Percentiles rank a stretch among this genome's conserved stretches.
These are phyloP conservation scores for Cladorrhinum sp. DNA, from an alignment of 2,329 filamentous ascomycete genomes.

Conservation along the genomic window DNA sequence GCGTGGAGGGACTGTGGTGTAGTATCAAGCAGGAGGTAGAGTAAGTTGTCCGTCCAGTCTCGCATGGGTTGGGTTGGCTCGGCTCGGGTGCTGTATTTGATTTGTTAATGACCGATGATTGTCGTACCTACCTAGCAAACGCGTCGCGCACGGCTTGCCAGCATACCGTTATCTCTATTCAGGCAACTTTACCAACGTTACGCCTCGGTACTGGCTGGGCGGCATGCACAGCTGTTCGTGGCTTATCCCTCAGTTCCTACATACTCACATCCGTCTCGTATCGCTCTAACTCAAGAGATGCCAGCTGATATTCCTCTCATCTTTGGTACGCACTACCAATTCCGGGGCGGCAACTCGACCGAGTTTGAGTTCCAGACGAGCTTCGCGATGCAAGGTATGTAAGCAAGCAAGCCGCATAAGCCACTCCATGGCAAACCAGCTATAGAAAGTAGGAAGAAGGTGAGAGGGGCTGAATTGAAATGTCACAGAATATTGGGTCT, in stretches of 20 bases:
- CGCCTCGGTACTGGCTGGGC: slow-evolving; percentile 27
- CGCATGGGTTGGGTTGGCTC: too few relatives aligned
- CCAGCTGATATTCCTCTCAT: slow-evolving; percentile 33
- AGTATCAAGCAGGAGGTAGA: not conserved
- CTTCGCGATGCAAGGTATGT: slow-evolving; percentile 22
- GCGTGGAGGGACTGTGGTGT: not conserved
- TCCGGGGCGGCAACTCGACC: slow-evolving; percentile 21
- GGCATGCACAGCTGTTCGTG: slow-evolving; percentile 7
- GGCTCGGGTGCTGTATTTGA: too few relatives aligned
- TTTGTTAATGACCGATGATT: too few relatives aligned
- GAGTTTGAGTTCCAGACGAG: slow-evolving; percentile 19
- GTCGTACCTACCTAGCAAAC: slow-evolving; percentile 17
- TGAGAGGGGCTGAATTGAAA: too few relatives aligned
- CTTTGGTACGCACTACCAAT: slow-evolving; percentile 32
- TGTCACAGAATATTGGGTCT: not conserved
- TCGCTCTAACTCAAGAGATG: slow-evolving; percentile 18
- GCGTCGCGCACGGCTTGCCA: slow-evolving; percentile 13
- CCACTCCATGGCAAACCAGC: too few relatives aligned
- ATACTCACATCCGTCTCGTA: not conserved
- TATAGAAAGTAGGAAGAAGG: too few relatives aligned
- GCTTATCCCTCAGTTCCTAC: not conserved
- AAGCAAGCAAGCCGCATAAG: not conserved
- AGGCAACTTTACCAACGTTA: slow-evolving; percentile 32
- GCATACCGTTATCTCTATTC: slow-evolving; percentile 30
- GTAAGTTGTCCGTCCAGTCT: slow-evolving; percentile 26